Conservation (phyloP, 768 basidiomycete species). For the Boletus rex-veris region DNA sequence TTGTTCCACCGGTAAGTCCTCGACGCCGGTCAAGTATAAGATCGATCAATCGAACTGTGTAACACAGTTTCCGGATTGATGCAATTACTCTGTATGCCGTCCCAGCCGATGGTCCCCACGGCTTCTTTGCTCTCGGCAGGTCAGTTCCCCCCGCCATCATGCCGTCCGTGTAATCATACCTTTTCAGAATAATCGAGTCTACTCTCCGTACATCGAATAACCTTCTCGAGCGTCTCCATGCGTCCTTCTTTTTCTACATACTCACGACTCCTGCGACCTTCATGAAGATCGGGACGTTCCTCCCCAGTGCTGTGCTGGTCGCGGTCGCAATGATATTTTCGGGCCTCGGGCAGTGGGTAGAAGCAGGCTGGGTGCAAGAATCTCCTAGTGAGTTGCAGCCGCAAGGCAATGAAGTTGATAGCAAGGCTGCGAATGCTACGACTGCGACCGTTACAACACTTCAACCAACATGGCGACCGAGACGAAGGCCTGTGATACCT, state of each 20-base stretch:
- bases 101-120: slow-evolving; percentile 89
- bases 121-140: slow-evolving; percentile 91
- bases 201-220: slow-evolving; percentile 90
- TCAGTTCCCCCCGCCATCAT: slow-evolving; percentile 33
- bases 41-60: neutral
- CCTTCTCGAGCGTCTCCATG: slow-evolving; percentile 91
- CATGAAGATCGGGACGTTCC: slow-evolving; percentile 85
- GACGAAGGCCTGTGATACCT: slow-evolving; percentile 52
- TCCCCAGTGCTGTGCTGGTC: slow-evolving; percentile 83
- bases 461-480: slow-evolving; percentile 14
- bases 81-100: slow-evolving; percentile 87
- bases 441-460: neutral
- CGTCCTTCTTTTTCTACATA: slow-evolving; percentile 97
- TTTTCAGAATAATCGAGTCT: slow-evolving; percentile 73
- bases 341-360: slow-evolving; percentile 73
- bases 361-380: slow-evolving; percentile 51
- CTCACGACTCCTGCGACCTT: slow-evolving; percentile 53
- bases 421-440: slow-evolving; percentile 6
- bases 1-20: slow-evolving; percentile 73
- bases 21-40: slow-evolving; percentile 15
- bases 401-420: slow-evolving; percentile 4
- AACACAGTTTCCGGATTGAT: slow-evolving; percentile 83
- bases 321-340: slow-evolving; percentile 83
- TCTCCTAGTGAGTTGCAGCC: neutral
- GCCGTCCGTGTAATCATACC: neutral